These are phyloP conservation scores for Populus tremula DNA, from an alignment of 345 rosid species.

Conservation along the genomic window DNA sequence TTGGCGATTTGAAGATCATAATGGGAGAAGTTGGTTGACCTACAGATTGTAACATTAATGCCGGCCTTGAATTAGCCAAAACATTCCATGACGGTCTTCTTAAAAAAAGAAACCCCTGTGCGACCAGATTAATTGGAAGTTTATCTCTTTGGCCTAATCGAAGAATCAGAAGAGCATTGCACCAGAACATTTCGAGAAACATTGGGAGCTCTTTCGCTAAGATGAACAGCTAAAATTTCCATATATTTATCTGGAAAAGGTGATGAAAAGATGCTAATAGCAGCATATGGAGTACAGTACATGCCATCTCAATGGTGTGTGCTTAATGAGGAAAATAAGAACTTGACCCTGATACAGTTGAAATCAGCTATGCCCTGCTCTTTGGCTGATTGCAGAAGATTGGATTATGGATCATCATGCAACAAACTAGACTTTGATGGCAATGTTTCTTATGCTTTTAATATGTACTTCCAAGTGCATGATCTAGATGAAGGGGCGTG, in stretches of 20 bases:
- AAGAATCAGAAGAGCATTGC: slow-evolving; percentile 70
- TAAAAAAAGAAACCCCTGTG: slow-evolving; percentile 60
- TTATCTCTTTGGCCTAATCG: slow-evolving; percentile 64
- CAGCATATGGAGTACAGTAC: slow-evolving; percentile 63
- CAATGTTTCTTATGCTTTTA: slow-evolving; percentile 68
- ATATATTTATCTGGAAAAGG: slow-evolving; percentile 65
- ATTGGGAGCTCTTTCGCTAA: slow-evolving; percentile 81
- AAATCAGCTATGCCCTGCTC: slow-evolving; percentile 50
- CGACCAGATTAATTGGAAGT: slow-evolving; percentile 52
- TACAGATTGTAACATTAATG: slow-evolving; percentile 55
- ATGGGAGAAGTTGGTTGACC: slow-evolving; percentile 99
- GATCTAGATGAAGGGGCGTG: slow-evolving; percentile 62
- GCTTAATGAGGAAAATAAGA: slow-evolving; percentile 22
- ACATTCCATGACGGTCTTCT: slow-evolving; percentile 72
- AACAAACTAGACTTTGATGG: slow-evolving; percentile 19
- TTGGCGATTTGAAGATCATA: slow-evolving; percentile 44
- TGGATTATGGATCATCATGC: slow-evolving; percentile 46
- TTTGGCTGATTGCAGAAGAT: slow-evolving; percentile 52
- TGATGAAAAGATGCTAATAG: slow-evolving; percentile 43
- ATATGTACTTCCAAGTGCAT: slow-evolving; percentile 58
- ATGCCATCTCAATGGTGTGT: slow-evolving; percentile 62
- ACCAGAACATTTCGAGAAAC: slow-evolving; percentile 78
- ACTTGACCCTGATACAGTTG: slow-evolving; percentile 10
- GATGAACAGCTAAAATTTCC: slow-evolving; percentile 73
- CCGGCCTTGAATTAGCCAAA: slow-evolving; percentile 37